Percentiles rank a stretch among this genome's conserved stretches.
Evolutionary conservation across 768 basidiomycete genomes (phyloP).

Genomic region (Albatrellus ellisii): DNA sequence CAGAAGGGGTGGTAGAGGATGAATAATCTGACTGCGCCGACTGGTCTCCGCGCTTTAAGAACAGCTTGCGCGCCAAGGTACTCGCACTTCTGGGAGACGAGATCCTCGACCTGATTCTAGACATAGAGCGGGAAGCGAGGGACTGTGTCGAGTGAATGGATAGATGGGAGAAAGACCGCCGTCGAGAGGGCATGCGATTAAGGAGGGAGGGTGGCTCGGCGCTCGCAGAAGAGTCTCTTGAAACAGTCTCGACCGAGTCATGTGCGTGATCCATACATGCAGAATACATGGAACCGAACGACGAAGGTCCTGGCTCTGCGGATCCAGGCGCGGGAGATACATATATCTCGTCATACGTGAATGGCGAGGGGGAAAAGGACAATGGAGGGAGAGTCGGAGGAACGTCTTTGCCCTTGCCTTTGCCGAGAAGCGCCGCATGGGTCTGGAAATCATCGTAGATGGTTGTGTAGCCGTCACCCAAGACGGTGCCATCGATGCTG

Average conservation of each 20-base stretch:
- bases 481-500: no score
- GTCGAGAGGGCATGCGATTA: slow-evolving; percentile 27
- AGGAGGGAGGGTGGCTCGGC: not conserved
- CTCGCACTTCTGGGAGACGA: slow-evolving; percentile 30
- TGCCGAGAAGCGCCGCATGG: slow-evolving; percentile 11
- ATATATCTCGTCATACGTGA: slow-evolving; percentile 29
- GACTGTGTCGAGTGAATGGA: slow-evolving; percentile 31
- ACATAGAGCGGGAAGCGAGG: slow-evolving; percentile 29
- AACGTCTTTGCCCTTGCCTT: slow-evolving; percentile 43
- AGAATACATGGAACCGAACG: slow-evolving; percentile 16
- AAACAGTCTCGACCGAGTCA: not conserved
- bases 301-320: slow-evolving; percentile 20
- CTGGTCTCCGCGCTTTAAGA: slow-evolving; percentile 28
- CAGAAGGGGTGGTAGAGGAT: slow-evolving; percentile 13
- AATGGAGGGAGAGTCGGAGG: slow-evolving; percentile 58
- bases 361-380: slow-evolving; percentile 40
- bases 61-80: slow-evolving; percentile 43
- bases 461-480: slow-evolving; percentile 1
- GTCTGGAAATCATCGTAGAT: slow-evolving; percentile 9
- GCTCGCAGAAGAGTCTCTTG: no score
- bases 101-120: slow-evolving; percentile 34
- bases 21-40: no score
- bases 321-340: slow-evolving; percentile 22
- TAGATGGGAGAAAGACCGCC: slow-evolving; percentile 44
- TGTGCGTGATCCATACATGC: slow-evolving; percentile 1